Conservation (phyloP, 2,329 filamentous ascomycete species). For the Coniella vitis region DNA sequence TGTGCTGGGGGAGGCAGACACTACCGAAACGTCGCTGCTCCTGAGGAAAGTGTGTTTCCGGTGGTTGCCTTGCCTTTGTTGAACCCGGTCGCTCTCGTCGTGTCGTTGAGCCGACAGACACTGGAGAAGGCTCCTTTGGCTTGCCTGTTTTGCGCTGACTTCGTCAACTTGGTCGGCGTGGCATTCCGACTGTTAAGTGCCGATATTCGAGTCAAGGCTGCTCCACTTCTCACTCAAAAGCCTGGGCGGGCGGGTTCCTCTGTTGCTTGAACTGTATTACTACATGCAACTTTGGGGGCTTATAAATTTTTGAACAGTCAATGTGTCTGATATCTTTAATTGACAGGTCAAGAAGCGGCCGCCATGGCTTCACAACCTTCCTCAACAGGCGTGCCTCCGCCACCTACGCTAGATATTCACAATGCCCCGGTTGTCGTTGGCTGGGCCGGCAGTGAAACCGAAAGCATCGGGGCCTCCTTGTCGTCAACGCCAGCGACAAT, state of each 20-base stretch:
- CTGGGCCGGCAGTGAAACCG: neutral
- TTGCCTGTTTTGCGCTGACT: neutral
- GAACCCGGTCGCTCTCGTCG: constrained; percentile 2
- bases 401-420: neutral
- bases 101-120: neutral
- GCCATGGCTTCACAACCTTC: neutral
- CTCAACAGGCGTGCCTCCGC: neutral
- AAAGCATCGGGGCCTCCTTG: neutral
- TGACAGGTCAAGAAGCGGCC: neutral
- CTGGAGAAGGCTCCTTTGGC: neutral
- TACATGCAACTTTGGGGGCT: neutral
- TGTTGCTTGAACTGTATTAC: neutral
- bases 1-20: constrained; percentile 3
- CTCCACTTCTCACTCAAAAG: constrained; percentile 1
- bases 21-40: no score
- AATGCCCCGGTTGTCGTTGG: neutral
- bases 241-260: constrained; percentile 6
- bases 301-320: no score
- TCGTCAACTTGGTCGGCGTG: no score
- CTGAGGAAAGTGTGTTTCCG: no score
- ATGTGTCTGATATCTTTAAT: neutral
- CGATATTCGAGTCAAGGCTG: constrained; percentile 5
- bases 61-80: neutral
- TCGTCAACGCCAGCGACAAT: neutral
- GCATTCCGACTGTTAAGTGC: no score